Evolutionary conservation across 495 filamentous ascomycete species (phyloP).

Genomic region (Evansstolkia leycettana): DNA sequence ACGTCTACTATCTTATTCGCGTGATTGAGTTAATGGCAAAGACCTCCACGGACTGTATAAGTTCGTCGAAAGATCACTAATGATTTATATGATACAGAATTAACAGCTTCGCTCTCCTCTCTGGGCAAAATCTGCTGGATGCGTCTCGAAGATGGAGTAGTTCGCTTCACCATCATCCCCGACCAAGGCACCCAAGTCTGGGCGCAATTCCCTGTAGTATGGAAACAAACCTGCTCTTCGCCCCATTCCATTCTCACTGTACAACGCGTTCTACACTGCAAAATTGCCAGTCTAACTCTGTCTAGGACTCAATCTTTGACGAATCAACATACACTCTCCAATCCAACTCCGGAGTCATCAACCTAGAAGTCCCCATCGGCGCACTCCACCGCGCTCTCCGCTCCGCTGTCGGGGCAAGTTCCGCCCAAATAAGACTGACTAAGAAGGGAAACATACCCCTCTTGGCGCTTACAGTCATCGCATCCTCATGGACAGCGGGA

Average conservation of each 20-base stretch:
- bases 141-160: conserved; percentile 68
- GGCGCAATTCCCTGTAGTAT: conserved; percentile 53
- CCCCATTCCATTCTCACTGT: too few relatives aligned
- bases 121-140: conserved; percentile 91
- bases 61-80: too few relatives aligned
- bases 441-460: conserved; percentile 81
- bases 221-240: conserved; percentile 18
- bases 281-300: too few relatives aligned
- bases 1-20: conserved; percentile 15
- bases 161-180: conserved; percentile 90
- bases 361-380: conserved; percentile 80
- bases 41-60: too few relatives aligned
- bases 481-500: conserved; percentile 30
- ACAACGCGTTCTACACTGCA: too few relatives aligned
- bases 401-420: conserved; percentile 63
- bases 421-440: conserved; percentile 76
- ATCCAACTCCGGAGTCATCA: conserved; percentile 72
- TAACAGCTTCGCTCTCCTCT: conserved; percentile 73
- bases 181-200: conserved; percentile 92
- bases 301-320: conserved; percentile 84
- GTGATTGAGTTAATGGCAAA: too few relatives aligned
- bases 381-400: conserved; percentile 76
- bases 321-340: conserved; percentile 61
- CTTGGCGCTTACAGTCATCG: conserved; percentile 72
- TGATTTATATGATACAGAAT: conserved; percentile 38